phyloP scores from a whole-genome alignment of 768 basidiomycete species.

The Lyophyllum decastes region DNA sequence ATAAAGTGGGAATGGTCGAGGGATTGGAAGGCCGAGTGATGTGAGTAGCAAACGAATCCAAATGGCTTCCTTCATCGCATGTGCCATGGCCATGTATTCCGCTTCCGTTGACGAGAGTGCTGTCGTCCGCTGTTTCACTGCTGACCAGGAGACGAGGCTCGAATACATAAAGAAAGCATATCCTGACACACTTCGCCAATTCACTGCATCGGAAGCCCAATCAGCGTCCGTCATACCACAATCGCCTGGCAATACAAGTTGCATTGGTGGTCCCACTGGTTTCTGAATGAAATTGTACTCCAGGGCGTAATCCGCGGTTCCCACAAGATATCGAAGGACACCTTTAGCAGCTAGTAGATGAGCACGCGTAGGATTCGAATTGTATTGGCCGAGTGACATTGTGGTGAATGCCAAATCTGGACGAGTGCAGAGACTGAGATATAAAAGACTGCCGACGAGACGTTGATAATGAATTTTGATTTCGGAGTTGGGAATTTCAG shows the following conservation, averaged over 20 bases:
- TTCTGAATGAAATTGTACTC: constrained; percentile 13
- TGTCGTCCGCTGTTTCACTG: constrained; percentile 16
- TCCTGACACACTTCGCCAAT: constrained; percentile 22
- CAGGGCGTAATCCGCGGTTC: constrained; percentile 23
- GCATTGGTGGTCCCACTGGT: neutral
- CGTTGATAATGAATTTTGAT: constrained; percentile 5
- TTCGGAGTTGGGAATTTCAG: constrained; percentile 3
- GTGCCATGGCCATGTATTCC: constrained; percentile 23
- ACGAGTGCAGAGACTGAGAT: constrained; percentile 6
- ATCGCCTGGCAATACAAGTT: neutral
- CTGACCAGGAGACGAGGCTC: constrained; percentile 19
- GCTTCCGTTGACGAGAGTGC: too few relatives aligned
- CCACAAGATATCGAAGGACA: constrained; percentile 33
- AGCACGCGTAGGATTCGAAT: constrained; percentile 20
- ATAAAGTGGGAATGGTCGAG: constrained; percentile 10
- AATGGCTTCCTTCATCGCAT: constrained; percentile 12
- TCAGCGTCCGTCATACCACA: constrained; percentile 31
- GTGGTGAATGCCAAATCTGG: constrained; percentile 7
- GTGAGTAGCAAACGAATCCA: constrained; percentile 4
- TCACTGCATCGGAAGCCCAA: constrained; percentile 25
- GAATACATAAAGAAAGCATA: constrained; percentile 19
- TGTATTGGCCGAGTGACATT: constrained; percentile 28
- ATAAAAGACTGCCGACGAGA: constrained; percentile 22
- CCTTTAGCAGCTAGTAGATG: too few relatives aligned
- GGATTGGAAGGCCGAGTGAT: constrained; percentile 1